Evolutionary conservation across 805 yeast genomes (phyloP).

Genomic region (Vanderwaltozyma verrucispora): DNA sequence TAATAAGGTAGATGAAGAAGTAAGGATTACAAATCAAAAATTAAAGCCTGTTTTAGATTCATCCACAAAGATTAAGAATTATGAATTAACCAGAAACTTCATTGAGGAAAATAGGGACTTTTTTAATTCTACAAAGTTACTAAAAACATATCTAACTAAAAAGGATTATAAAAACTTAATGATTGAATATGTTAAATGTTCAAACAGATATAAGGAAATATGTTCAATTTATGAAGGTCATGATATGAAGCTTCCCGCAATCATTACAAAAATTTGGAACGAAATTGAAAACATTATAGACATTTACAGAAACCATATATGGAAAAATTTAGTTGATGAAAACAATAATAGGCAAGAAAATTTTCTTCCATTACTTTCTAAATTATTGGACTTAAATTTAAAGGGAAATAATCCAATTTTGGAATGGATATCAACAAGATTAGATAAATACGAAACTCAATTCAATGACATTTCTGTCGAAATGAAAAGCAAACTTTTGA

Average conservation of each 20-base stretch:
- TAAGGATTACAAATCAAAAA: slow-evolving; percentile 40
- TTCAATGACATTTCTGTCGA: slow-evolving; percentile 35
- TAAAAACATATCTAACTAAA: slow-evolving; percentile 34
- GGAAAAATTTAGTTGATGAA: slow-evolving; percentile 35
- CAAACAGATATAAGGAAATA: slow-evolving; percentile 18
- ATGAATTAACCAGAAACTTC: slow-evolving; percentile 39
- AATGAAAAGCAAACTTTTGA: slow-evolving; percentile 31
- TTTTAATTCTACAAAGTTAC: slow-evolving; percentile 46
- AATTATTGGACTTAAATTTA: slow-evolving; percentile 43
- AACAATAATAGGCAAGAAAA: slow-evolving; percentile 16
- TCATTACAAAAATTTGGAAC: slow-evolving; percentile 45
- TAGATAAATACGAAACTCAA: slow-evolving; percentile 30
- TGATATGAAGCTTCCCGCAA: slow-evolving; percentile 16
- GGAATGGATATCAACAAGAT: slow-evolving; percentile 49
- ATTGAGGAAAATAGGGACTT: slow-evolving; percentile 43
- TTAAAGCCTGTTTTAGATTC: slow-evolving; percentile 51
- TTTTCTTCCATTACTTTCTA: slow-evolving; percentile 38
- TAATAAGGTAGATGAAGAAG: slow-evolving; percentile 38
- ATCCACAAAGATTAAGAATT: slow-evolving; percentile 37
- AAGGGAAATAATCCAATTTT: slow-evolving; percentile 47
- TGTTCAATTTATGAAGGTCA: slow-evolving; percentile 6
- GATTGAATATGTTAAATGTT: slow-evolving; percentile 46
- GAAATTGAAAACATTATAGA: slow-evolving; percentile 46
- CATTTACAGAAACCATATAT: slow-evolving; percentile 41
- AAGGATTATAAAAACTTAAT: slow-evolving; percentile 50